Evolutionary conservation across 2,329 filamentous ascomycete species (phyloP).

Genomic region (Fusarium chuoi): DNA sequence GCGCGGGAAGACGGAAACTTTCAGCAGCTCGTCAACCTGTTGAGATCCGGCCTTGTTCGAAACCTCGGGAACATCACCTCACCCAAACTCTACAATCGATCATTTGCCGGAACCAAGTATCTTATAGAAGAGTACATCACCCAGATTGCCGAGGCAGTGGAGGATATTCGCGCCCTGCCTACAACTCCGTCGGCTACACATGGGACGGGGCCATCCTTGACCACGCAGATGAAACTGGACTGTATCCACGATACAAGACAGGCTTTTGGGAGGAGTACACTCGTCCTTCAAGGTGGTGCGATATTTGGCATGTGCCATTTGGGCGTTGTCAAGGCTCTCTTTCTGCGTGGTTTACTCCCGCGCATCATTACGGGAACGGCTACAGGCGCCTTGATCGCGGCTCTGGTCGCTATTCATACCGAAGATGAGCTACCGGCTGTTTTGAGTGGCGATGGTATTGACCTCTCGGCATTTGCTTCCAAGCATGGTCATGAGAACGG

Average conservation of each 20-base stretch:
- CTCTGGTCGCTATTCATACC: slow-evolving; percentile 86
- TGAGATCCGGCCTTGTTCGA: slow-evolving; percentile 81
- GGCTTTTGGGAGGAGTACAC: slow-evolving; percentile 85
- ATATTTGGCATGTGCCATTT: slow-evolving; percentile 93
- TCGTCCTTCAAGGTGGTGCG: slow-evolving; percentile 89
- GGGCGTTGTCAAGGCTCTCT: slow-evolving; percentile 88
- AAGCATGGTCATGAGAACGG: slow-evolving; percentile 46
- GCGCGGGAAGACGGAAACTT: slow-evolving; percentile 78
- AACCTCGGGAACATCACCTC: slow-evolving; percentile 93
- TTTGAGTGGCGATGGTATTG: slow-evolving; percentile 81
- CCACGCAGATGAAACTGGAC: slow-evolving; percentile 83
- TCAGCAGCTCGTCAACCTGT: slow-evolving; percentile 78
- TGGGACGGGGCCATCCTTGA: slow-evolving; percentile 58
- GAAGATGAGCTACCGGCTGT: slow-evolving; percentile 84
- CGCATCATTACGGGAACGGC: slow-evolving; percentile 92
- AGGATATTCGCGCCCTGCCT: slow-evolving; percentile 76
- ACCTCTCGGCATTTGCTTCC: slow-evolving; percentile 79
- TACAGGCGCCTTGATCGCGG: slow-evolving; percentile 89
- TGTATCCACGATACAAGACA: slow-evolving; percentile 88
- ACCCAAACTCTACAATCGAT: slow-evolving; percentile 82
- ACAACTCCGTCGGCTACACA: slow-evolving; percentile 58
- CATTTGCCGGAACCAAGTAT: slow-evolving; percentile 88
- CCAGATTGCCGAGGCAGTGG: slow-evolving; percentile 82
- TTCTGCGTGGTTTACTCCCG: slow-evolving; percentile 81
- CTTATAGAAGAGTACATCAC: slow-evolving; percentile 92